These are phyloP conservation scores for Calonectria henricotiae DNA, from an alignment of 2,329 filamentous ascomycete genomes.

Conservation along the genomic window DNA sequence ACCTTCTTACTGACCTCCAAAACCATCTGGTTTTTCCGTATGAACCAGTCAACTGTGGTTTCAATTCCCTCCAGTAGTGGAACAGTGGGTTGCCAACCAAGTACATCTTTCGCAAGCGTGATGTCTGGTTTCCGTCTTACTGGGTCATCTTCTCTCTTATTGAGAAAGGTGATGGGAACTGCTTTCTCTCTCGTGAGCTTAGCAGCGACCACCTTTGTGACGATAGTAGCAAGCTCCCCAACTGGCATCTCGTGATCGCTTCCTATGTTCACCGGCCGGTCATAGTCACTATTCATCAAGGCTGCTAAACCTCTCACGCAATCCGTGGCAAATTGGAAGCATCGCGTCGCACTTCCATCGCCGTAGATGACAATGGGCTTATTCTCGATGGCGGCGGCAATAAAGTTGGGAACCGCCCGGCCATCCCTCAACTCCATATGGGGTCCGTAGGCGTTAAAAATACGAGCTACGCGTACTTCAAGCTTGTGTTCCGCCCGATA, in stretches of 20 bases:
- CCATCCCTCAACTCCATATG: conserved; percentile 41
- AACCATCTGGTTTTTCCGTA: conserved; percentile 6
- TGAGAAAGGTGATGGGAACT: conserved; percentile 35
- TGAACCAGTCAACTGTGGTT: conserved; percentile 45
- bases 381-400: conserved; percentile 41
- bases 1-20: neutral
- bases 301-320: conserved; percentile 39
- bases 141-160: conserved; percentile 44
- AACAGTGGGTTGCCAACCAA: conserved; percentile 40
- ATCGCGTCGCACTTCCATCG: conserved; percentile 41
- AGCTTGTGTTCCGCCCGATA: conserved; percentile 46
- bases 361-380: conserved; percentile 43
- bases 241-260: conserved; percentile 44
- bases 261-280: conserved; percentile 42
- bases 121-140: conserved; percentile 42
- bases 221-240: conserved; percentile 38
- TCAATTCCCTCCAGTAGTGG: conserved; percentile 40
- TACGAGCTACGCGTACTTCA: conserved; percentile 47
- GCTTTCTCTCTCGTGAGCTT: conserved; percentile 33
- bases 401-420: conserved; percentile 45
- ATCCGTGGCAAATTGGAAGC: conserved; percentile 40
- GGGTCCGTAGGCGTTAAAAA: conserved; percentile 46
- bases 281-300: conserved; percentile 45
- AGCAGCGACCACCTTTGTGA: conserved; percentile 38
- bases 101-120: conserved; percentile 29